Evolutionary conservation across 345 rosid genomes (phyloP).

Genomic region (Noccaea caerulescens): DNA sequence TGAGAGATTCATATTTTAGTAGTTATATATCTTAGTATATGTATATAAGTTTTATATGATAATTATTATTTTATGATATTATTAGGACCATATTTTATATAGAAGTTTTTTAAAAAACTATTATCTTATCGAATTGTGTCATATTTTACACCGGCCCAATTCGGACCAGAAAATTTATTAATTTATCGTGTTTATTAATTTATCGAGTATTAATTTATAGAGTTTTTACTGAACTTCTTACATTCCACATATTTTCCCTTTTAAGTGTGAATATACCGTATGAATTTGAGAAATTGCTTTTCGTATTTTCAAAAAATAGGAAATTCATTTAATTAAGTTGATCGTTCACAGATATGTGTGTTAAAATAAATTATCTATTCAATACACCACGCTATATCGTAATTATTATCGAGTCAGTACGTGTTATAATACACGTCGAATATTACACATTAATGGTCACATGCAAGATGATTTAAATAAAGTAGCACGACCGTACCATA

Average conservation of each 20-base stretch:
- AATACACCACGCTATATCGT: background rate
- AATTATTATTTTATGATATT: too few species aligned
- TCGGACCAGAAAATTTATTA: too few species aligned
- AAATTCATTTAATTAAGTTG: background rate
- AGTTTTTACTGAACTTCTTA: background rate
- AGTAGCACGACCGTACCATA: slow-evolving; percentile 40
- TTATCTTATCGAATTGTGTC: too few species aligned
- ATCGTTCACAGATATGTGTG: background rate
- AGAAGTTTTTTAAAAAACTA: too few species aligned
- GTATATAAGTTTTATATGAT: too few species aligned
- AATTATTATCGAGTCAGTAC: slow-evolving; percentile 29
- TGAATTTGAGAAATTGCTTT: background rate
- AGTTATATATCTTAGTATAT: too few species aligned
- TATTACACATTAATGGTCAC: slow-evolving; percentile 43
- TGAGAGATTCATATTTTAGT: too few species aligned
- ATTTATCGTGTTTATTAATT: too few species aligned
- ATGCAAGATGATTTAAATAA: slow-evolving; percentile 26
- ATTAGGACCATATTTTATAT: too few species aligned
- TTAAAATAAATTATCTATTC: slow-evolving; percentile 3
- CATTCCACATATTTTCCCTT: background rate
- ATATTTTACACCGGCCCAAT: too few species aligned
- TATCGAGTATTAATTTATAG: too few species aligned
- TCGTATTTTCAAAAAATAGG: background rate
- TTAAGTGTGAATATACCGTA: background rate
- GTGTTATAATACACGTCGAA: slow-evolving; percentile 23